A percentile compares a stretch with the other conserved stretches of the same genome.
Evolutionary conservation across 208 protist genomes (phyloP).

Genomic region (Porcisia hertigi): DNA sequence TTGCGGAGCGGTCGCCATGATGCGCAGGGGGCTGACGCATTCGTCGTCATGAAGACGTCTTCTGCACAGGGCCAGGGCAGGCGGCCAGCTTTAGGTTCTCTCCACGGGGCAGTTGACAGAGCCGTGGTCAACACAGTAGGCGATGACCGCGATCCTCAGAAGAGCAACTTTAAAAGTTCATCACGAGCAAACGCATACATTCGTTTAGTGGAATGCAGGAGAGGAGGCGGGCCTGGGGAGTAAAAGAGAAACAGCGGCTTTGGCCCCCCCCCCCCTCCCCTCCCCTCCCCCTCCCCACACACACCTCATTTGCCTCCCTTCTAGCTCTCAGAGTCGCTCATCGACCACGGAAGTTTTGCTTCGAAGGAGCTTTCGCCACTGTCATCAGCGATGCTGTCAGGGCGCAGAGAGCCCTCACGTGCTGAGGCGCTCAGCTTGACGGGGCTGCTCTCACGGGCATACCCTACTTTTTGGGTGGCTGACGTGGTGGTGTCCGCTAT

Average conservation of each 20-base stretch:
- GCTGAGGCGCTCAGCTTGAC: constrained; percentile 16
- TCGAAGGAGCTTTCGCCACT: constrained; percentile 42
- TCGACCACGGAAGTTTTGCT: constrained; percentile 52
- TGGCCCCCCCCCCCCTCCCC: not conserved
- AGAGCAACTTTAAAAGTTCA: not conserved
- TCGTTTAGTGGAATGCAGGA: not conserved
- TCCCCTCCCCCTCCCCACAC: too few relatives aligned
- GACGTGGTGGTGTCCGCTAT: not conserved
- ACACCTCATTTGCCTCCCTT: not conserved
- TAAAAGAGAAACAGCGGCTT: not conserved
- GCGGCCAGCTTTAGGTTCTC: too few relatives aligned
- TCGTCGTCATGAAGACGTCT: too few relatives aligned
- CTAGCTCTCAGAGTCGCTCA: constrained; percentile 11
- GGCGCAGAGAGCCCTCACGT: not conserved
- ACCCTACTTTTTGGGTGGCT: not conserved
- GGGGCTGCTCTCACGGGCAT: constrained; percentile 4
- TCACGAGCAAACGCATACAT: not conserved
- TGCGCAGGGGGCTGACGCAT: too few relatives aligned
- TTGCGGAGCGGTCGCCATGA: too few relatives aligned
- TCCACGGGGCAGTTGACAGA: too few relatives aligned
- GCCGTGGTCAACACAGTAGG: too few relatives aligned
- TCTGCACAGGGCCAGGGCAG: too few relatives aligned
- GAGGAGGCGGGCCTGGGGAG: not conserved
- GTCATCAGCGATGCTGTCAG: constrained; percentile 4
- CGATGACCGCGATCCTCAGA: too few relatives aligned